Conservation (phyloP, 164 flowering plant genomes). For the Vitis rotundifolia region DNA sequence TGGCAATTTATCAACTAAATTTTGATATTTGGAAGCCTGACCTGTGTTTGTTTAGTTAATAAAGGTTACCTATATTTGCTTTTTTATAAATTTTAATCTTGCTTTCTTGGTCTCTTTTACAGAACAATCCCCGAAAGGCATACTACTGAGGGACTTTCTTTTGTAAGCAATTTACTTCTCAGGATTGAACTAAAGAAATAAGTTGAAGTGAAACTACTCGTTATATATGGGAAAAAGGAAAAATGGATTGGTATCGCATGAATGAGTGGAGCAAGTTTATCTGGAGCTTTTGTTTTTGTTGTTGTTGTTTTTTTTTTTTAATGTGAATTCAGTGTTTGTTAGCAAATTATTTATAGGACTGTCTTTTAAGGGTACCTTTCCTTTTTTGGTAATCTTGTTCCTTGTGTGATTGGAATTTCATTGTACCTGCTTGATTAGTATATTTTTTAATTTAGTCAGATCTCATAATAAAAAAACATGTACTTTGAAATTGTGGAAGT, state of each 20-base stretch:
- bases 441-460: too few species aligned
- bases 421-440: too few species aligned
- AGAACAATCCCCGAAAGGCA: slow-evolving; percentile 89
- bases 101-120: slow-evolving; percentile 13
- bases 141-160: slow-evolving; percentile 54
- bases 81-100: neutral
- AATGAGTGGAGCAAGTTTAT: neutral
- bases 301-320: too few species aligned
- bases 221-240: neutral
- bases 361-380: neutral
- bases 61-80: neutral
- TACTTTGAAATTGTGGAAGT: too few species aligned
- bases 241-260: neutral
- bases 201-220: neutral
- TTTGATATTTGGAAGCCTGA: neutral
- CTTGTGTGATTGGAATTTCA: too few species aligned
- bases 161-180: neutral
- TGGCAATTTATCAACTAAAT: neutral
- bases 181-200: neutral
- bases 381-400: neutral
- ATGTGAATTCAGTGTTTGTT: neutral
- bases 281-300: neutral
- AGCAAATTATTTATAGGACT: too few species aligned
- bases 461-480: too few species aligned
- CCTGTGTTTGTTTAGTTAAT: too few species aligned